Evolutionary conservation across 371 early-diverging fungal genomes (phyloP).

Genomic region (Saksenaea vasiformis): DNA sequence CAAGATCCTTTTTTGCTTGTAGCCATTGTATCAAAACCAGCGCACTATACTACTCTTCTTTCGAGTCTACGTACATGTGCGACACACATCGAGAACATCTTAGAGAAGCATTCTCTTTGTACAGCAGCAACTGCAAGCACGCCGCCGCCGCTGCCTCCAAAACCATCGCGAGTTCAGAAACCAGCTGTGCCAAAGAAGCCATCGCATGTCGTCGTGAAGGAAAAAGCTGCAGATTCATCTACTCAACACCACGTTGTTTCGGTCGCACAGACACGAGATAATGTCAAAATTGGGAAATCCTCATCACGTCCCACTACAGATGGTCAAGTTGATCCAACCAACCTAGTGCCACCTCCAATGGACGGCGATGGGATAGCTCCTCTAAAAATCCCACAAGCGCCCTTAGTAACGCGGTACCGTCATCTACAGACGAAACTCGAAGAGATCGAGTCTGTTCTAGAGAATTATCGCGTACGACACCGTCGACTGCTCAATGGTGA

Average conservation of each 20-base stretch:
- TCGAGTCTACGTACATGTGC: slow-evolving; percentile 24
- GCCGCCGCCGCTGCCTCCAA: slow-evolving; percentile 25
- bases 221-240: not conserved
- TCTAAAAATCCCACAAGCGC: slow-evolving; percentile 36
- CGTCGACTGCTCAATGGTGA: slow-evolving; percentile 2
- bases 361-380: not conserved
- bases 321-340: slow-evolving; percentile 3
- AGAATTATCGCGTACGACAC: slow-evolving; percentile 1
- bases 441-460: slow-evolving; percentile 15
- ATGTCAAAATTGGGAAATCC: slow-evolving; percentile 6
- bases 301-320: not conserved
- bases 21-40: slow-evolving; percentile 33
- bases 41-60: slow-evolving; percentile 14
- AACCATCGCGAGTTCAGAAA: slow-evolving; percentile 22
- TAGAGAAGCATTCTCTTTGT: slow-evolving; percentile 20
- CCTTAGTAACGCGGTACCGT: slow-evolving; percentile 27
- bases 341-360: slow-evolving; percentile 3
- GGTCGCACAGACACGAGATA: slow-evolving; percentile 1
- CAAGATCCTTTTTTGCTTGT: not conserved
- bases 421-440: slow-evolving; percentile 31
- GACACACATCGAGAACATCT: slow-evolving; percentile 25
- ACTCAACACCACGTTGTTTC: not conserved
- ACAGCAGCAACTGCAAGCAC: slow-evolving; percentile 6
- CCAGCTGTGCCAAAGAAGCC: slow-evolving; percentile 21
- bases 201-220: not conserved